phyloP scores from a whole-genome alignment of 257 asterid genomes.

The Capsicum chinense region DNA sequence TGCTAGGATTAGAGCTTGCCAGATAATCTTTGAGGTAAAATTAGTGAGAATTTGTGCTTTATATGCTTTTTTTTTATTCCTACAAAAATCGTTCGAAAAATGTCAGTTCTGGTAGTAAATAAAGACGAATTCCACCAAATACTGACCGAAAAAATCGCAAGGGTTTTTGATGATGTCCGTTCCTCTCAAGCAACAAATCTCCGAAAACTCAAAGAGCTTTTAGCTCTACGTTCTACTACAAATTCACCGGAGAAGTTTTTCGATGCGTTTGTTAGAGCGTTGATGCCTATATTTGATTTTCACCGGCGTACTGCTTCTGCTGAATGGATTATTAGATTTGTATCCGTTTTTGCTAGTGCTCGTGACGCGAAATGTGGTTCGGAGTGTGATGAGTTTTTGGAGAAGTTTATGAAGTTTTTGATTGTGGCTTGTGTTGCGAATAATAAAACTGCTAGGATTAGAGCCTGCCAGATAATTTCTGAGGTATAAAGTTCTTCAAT shows the following conservation, averaged over 20 bases:
- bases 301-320: slow-evolving; percentile 68
- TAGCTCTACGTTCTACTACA: too few species aligned
- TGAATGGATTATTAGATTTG: slow-evolving; percentile 69
- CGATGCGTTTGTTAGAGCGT: slow-evolving; percentile 55
- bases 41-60: not conserved
- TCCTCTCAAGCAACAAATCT: too few species aligned
- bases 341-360: slow-evolving; percentile 35
- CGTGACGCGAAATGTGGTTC: too few species aligned
- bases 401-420: too few species aligned
- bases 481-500: slow-evolving; percentile 52
- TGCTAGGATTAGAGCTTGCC: slow-evolving; percentile 85
- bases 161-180: slow-evolving; percentile 25
- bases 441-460: slow-evolving; percentile 68
- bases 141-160: slow-evolving; percentile 49
- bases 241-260: slow-evolving; percentile 9
- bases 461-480: slow-evolving; percentile 92
- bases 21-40: slow-evolving; percentile 73
- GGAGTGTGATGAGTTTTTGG: not conserved
- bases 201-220: too few species aligned
- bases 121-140: slow-evolving; percentile 37
- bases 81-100: not conserved
- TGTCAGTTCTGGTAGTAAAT: slow-evolving; percentile 44
- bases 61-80: not conserved
- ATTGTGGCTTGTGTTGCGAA: slow-evolving; percentile 65
- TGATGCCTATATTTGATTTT: slow-evolving; percentile 69